Evolutionary conservation across 1,284 basidiomycete genomes (phyloP), one percentile per base, ranked within the genome.

Genomic region (Moesziomyces antarcticus): DNA sequence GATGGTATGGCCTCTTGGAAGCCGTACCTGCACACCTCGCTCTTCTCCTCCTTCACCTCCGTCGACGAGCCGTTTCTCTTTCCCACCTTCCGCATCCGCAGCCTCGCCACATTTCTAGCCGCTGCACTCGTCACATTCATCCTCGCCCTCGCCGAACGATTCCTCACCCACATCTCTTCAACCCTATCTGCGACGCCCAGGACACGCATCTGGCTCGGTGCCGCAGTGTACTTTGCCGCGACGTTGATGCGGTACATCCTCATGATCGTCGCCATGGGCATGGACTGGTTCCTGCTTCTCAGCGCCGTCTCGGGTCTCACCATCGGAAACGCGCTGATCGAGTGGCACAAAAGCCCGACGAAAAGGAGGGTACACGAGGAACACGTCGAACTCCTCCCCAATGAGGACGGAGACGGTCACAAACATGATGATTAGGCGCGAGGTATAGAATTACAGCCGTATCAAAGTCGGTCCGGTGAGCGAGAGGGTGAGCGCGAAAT

Each of bases 261-360:
- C n/a, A 73, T 73, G 71, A 68, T 73, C 30, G 45, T 73, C 1
- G 55, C 43, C 1, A 73, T 73, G 71, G 65, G 71, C 5, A 73
- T 73, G 71, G 71, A 73, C 44, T 73, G 71, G 71, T 35, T 63
- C 27, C 18, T 73, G n/a, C 27, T 73, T 10, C 33, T 68, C 6
- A 40, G 40, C 1, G 16, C 68, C 2, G 71, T 73, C 3, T 14
- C 35, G 0, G 65, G 65, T 1, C 37, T 68, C 41, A 58, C 51
- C 3, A 0, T 60, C 3, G 71, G 71, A 0, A 57, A 68, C 33
- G 1, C 56, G 1, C 8, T 49, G 8, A 59, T 46, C 6, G 71
- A 73, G 49, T 4, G 45, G 10, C 18, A n/a, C 18, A 27, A 20
- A 18, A 20, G 5, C 24, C 13, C 16, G 10, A 11, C 1, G 8